A percentile compares a stretch with the other conserved stretches of the same genome.
Evolutionary conservation across 2,329 filamentous ascomycete genomes (phyloP).

Genomic region (Arthrobotrys entomopaga): DNA sequence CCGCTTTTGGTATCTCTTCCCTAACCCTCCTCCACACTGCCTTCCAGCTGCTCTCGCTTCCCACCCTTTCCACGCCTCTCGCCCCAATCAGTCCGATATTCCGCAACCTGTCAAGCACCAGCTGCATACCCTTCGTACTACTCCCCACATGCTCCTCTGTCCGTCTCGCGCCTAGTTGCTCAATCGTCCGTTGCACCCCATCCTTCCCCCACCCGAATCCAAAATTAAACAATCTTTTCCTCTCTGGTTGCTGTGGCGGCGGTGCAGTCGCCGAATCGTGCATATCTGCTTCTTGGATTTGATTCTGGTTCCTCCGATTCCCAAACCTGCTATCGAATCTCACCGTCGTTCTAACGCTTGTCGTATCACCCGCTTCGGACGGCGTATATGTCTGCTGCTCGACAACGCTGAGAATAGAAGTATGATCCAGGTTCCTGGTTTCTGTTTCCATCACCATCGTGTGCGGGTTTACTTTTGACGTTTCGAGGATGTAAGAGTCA

Average conservation of each 20-base stretch:
- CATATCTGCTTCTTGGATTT: slow-evolving; percentile 58
- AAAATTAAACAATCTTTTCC: slow-evolving; percentile 66
- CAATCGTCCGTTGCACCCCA: slow-evolving; percentile 81
- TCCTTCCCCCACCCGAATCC: slow-evolving; percentile 70
- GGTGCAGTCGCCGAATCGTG: slow-evolving; percentile 31
- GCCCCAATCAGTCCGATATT: slow-evolving; percentile 74
- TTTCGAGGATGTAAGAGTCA: slow-evolving; percentile 83
- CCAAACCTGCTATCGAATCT: slow-evolving; percentile 59
- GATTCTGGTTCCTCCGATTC: slow-evolving; percentile 60
- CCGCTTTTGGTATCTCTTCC: slow-evolving; percentile 46
- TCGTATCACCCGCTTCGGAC: slow-evolving; percentile 61
- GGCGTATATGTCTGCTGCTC: slow-evolving; percentile 77
- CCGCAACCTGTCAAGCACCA: slow-evolving; percentile 78
- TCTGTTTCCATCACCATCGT: slow-evolving; percentile 86
- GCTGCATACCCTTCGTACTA: slow-evolving; percentile 82
- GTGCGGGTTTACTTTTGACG: slow-evolving; percentile 78
- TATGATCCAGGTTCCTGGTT: slow-evolving; percentile 83
- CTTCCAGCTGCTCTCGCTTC: slow-evolving; percentile 67
- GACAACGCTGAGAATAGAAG: slow-evolving; percentile 79
- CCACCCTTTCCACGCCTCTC: slow-evolving; percentile 76
- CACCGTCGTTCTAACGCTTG: slow-evolving; percentile 58
- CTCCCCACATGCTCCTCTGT: slow-evolving; percentile 81
- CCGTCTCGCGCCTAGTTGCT: slow-evolving; percentile 79
- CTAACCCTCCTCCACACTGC: slow-evolving; percentile 58
- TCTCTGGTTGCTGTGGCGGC: slow-evolving; percentile 60